Base-by-base conservation (phyloP, 345 rosid species). In the Corchorus olitorius region DNA sequence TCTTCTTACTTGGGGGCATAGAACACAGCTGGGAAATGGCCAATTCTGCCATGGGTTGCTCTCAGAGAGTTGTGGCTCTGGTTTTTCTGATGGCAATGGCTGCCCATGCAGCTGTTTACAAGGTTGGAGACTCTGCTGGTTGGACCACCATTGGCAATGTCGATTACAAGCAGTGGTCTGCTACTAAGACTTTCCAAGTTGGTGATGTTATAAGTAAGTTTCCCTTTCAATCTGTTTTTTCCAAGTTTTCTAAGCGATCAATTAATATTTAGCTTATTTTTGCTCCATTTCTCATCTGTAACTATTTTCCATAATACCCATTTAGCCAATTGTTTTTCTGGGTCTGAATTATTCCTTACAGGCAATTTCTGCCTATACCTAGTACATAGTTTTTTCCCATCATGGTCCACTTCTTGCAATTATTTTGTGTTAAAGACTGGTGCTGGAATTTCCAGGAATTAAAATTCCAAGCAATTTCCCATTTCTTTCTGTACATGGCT, bases 121-220 rank as follows among this genome's bases (percentile, higher is more conserved):
- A 89, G 86, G 98, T 95, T 20, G 97, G 99, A 12, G 96, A 89
- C 80, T 75, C 94, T 37, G 93, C 90, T 49, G 99, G 99, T 49
- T 95, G 98, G 99, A 95, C 98, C 70, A 87, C 93, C 83, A 89
- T 89, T 69, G 99, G 96, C 41, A 92, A 88, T 75, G 65, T 93
- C 17, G 88, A 95, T 72, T 95, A 93, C 89, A 92, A 95, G 86
- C 84, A 75, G 52, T 95, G 99, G 99, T 80, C 96, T 6, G 90
- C 97, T 61, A 74, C 82, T 45, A 93, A 89, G 81, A 86, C 86
- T 84, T 96, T 96, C 88, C 77, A 84, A 59, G 67, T 93, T 58
- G 97, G 97, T 46, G 99, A 96, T 71, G 45, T 81, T 48, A 83
- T 96, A 79, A 43, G 98, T 96, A 73, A 82, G 96, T 81, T 41